Evolutionary conservation across 2,329 filamentous ascomycete species (phyloP).

Genomic region (Fusarium denticulatum): DNA sequence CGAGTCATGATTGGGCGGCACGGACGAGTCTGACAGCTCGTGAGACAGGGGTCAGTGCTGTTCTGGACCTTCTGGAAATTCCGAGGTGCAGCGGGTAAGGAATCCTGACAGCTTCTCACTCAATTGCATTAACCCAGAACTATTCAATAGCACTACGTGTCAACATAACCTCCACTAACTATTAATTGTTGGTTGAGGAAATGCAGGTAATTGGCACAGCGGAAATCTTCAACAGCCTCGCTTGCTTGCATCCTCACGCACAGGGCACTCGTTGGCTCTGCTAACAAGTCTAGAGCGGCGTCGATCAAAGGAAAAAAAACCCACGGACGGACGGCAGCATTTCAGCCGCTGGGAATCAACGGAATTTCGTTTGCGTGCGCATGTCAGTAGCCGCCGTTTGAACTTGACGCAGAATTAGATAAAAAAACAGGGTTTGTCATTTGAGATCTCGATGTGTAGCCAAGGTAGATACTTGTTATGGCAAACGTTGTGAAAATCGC

Average conservation of each 20-base stretch:
- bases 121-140: neutral
- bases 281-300: neutral
- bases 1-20: conserved; percentile 16
- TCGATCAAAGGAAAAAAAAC: conserved; percentile 9
- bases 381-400: neutral
- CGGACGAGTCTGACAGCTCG: conserved; percentile 8
- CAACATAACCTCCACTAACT: neutral
- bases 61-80: conserved; percentile 31
- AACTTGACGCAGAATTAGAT: no score
- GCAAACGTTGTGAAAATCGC: conserved; percentile 11
- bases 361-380: neutral
- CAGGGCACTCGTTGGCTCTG: conserved; percentile 6
- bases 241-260: conserved; percentile 12
- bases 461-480: neutral
- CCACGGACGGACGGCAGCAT: neutral
- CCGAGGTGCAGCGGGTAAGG: conserved; percentile 17
- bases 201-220: neutral
- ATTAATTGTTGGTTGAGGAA: neutral
- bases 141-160: neutral
- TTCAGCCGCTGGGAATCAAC: conserved; percentile 7
- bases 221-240: neutral
- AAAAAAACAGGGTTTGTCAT: neutral
- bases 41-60: neutral
- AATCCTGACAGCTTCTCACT: neutral
- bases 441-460: neutral